A percentile compares a stretch with the other conserved stretches of the same genome.
Conservation (phyloP, 805 yeast species). For the Starmerella roubikii region DNA sequence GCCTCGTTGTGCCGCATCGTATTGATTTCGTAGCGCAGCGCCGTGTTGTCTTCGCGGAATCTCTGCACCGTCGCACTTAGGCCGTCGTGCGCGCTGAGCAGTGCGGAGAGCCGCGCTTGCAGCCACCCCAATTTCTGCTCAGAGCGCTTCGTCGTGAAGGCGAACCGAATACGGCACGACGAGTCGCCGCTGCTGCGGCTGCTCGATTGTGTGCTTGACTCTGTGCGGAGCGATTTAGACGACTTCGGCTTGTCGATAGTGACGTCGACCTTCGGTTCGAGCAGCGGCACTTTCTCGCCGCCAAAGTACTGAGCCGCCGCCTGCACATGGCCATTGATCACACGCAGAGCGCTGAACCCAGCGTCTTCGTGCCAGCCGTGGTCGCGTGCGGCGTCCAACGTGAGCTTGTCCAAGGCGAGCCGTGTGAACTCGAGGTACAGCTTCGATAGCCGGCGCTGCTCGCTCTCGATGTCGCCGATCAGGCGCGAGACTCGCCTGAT, state of each 20-base stretch:
- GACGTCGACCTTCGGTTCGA: background rate
- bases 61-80: constrained; percentile 3
- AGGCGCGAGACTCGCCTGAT: background rate
- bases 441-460: background rate
- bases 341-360: constrained; percentile 1
- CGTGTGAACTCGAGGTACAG: constrained; percentile 4
- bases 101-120: background rate
- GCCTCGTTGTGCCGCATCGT: background rate
- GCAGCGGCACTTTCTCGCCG: background rate
- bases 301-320: constrained; percentile 6
- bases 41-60: constrained; percentile 11
- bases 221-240: too few species aligned
- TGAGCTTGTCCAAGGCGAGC: constrained; percentile 9
- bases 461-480: background rate
- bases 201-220: too few species aligned
- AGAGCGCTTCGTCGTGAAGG: constrained; percentile 3
- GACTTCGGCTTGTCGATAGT: too few species aligned
- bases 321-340: constrained; percentile 1
- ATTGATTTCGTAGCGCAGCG: constrained; percentile 4
- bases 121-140: background rate
- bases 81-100: background rate
- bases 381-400: constrained; percentile 1
- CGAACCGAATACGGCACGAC: background rate
- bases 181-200: too few species aligned
- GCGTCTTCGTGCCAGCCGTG: background rate